Percentiles rank a stretch among this genome's conserved stretches.
Evolutionary conservation across 2,329 filamentous ascomycete genomes (phyloP).

Genomic region (Xylaria sp.): DNA sequence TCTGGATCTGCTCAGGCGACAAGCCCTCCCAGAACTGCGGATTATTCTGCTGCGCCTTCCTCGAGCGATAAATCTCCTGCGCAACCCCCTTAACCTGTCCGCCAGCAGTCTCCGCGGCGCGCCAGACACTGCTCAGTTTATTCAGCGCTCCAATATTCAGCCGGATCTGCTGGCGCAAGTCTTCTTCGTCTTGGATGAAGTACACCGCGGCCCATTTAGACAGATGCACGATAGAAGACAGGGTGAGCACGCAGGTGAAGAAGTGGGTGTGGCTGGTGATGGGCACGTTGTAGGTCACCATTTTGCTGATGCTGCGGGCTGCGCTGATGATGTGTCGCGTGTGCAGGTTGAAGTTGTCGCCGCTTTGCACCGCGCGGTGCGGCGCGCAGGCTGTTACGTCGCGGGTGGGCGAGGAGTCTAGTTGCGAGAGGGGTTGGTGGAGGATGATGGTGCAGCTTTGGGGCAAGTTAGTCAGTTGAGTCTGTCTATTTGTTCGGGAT

Average conservation of each 20-base stretch:
- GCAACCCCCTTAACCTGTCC: constrained; percentile 79
- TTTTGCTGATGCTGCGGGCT: constrained; percentile 76
- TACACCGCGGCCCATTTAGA: constrained; percentile 74
- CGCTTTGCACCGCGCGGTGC: constrained; percentile 56
- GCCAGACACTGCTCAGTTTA: constrained; percentile 72
- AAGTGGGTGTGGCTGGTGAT: constrained; percentile 80
- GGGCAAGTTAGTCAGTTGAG: neutral
- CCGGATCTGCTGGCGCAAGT: constrained; percentile 75
- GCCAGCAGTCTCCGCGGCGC: constrained; percentile 71
- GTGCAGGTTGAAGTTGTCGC: constrained; percentile 66
- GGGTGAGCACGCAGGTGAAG: constrained; percentile 79
- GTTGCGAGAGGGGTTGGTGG: constrained; percentile 78
- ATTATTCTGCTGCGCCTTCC: constrained; percentile 60
- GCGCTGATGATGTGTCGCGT: constrained; percentile 81
- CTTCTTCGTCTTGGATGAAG: constrained; percentile 67
- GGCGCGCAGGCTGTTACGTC: constrained; percentile 71
- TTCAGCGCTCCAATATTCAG: constrained; percentile 80
- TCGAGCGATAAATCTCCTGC: constrained; percentile 71
- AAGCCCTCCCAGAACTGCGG: constrained; percentile 61
- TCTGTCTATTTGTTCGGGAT: no score
- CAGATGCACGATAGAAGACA: constrained; percentile 81
- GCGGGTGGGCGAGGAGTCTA: constrained; percentile 66
- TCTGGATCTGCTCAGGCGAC: constrained; percentile 61
- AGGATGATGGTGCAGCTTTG: constrained; percentile 70
- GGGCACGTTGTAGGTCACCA: constrained; percentile 75